Evolutionary conservation across 2,329 filamentous ascomycete genomes (phyloP).

Genomic region (Alternaria arbusti): DNA sequence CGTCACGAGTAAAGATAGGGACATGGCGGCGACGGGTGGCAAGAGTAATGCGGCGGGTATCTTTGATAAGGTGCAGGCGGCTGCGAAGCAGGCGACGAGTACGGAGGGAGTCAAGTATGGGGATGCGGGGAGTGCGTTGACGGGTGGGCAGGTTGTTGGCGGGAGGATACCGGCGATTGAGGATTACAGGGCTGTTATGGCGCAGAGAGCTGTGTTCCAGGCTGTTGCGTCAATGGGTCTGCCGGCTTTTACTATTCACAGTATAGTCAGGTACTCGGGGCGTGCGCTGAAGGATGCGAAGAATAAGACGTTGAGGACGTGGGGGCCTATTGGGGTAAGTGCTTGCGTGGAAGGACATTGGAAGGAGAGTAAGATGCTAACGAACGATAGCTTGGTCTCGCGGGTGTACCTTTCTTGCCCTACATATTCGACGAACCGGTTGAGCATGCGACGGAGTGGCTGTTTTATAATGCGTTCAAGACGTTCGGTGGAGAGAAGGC

Average conservation of each 20-base stretch:
- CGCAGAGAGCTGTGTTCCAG: constrained; percentile 89
- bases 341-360: not conserved
- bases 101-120: constrained; percentile 32
- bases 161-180: constrained; percentile 74
- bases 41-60: constrained; percentile 11
- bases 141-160: constrained; percentile 35
- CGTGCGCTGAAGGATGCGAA: constrained; percentile 82
- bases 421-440: constrained; percentile 90
- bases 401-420: constrained; percentile 79
- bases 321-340: constrained; percentile 88
- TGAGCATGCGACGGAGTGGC: constrained; percentile 88
- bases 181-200: constrained; percentile 90
- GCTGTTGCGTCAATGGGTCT: constrained; percentile 90
- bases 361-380: constrained; percentile 8
- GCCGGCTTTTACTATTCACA: constrained; percentile 92
- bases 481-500: constrained; percentile 70
- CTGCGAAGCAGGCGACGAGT: constrained; percentile 30
- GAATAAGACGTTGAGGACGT: constrained; percentile 77
- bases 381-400: constrained; percentile 61
- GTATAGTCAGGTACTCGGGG: constrained; percentile 87
- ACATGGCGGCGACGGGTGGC: constrained; percentile 41
- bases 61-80: constrained; percentile 26
- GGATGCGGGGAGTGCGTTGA: constrained; percentile 23
- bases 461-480: constrained; percentile 83
- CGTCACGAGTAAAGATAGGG: constrained; percentile 40